Evolutionary conservation across 164 flowering plant species (phyloP), one percentile per base, ranked within the genome.

Genomic region (Santalum album): DNA sequence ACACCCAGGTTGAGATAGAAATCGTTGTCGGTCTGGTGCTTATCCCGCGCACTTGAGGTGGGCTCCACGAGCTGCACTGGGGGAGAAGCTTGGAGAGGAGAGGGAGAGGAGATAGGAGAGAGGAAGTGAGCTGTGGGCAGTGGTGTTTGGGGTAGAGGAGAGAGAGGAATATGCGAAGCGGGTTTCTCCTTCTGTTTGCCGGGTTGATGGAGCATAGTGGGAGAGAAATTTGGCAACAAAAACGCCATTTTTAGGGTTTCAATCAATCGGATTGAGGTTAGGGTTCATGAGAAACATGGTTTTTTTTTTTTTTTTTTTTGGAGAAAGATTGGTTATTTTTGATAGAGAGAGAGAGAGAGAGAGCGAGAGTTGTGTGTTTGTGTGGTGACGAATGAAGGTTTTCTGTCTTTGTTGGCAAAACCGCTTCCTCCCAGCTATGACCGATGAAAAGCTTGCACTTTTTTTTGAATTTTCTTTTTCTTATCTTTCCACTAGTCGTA

Each of bases 1-100:
- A 83, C 60, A 7, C 97, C 97, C 0, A 90, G 70, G 59, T 90
- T 90, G 62, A 87, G 78, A 62, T 78, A 90, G 66, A 90, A 90
- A 23, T 90, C 89, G 35, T 83, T 76, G 68, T 53, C 60, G 57
- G 45, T 47, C 44, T 42, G 20, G 46, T 69, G 52, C 49, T 78
- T 75, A 53, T 74, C 71, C 63, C 69, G 75, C 17, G 49, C 56
- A 65, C 55, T 54, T 0, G 75, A 64, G 25, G 73, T 60, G 24
- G 51, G 54, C 54, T 65, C 69, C 49, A 65, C 70, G 34, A 29
- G 34, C 73, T 68, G 78, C 1, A 68, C 64, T 47, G 45, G 20
- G 0, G 78, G 64, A 7, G 83, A 80, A 9, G 73, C 49, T 51
- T 80, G 75, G 16, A 83, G 71, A 51, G 57, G 69, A 44, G 25